phyloP scores from a whole-genome alignment of 2,329 filamentous ascomycete genomes.

The Ceratocystis colombiana region DNA sequence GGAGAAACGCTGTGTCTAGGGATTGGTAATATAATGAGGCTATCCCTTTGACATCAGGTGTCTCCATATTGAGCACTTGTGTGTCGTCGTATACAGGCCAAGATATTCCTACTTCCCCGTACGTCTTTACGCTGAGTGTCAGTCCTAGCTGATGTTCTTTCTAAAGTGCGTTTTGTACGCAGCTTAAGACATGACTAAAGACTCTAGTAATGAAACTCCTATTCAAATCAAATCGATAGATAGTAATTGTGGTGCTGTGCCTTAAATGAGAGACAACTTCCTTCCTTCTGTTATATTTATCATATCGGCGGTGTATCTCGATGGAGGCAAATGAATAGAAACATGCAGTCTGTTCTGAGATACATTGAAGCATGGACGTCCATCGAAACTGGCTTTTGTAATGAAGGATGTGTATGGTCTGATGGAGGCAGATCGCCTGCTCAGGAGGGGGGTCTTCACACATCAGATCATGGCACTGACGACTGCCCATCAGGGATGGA shows the following conservation, averaged over 20 bases:
- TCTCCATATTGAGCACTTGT: constrained; percentile 3
- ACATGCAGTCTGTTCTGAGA: not conserved
- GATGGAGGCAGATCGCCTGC: not conserved
- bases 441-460: not conserved
- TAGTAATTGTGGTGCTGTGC: not conserved
- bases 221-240: not conserved
- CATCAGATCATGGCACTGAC: not conserved
- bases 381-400: not conserved
- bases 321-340: not conserved
- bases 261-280: not conserved
- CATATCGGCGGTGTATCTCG: not conserved
- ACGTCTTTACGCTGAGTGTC: not conserved
- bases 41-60: not conserved
- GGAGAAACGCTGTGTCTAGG: no score
- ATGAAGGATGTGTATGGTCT: not conserved
- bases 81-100: not conserved
- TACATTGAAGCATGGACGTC: not conserved
- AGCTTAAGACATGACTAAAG: constrained; percentile 5
- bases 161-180: not conserved
- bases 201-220: not conserved
- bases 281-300: not conserved
- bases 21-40: not conserved
- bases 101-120: not conserved
- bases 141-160: not conserved
- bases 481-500: not conserved